phyloP scores from a whole-genome alignment of 768 basidiomycete genomes.

The Xerocomellus dryophilus region DNA sequence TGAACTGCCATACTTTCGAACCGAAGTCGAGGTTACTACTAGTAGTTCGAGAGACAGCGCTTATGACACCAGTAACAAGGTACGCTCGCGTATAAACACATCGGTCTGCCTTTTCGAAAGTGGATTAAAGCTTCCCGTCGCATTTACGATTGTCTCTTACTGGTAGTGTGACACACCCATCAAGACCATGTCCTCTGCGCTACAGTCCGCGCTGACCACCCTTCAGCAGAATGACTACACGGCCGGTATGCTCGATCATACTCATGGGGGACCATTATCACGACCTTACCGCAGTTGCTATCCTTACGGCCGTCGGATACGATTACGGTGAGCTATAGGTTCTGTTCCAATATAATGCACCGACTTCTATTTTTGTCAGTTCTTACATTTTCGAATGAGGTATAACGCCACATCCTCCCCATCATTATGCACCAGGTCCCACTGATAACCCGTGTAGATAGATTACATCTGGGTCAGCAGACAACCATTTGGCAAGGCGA shows the following conservation, averaged over 20 bases:
- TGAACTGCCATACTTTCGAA: too few species aligned
- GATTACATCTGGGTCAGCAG: constrained; percentile 1
- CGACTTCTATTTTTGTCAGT: not conserved
- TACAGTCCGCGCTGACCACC: not conserved
- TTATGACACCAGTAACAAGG: too few species aligned
- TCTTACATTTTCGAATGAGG: not conserved
- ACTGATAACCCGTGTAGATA: not conserved
- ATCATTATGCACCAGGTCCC: not conserved
- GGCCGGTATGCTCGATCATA: not conserved
- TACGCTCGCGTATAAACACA: too few species aligned
- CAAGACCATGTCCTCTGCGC: not conserved
- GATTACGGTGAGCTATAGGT: not conserved
- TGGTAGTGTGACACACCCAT: too few species aligned
- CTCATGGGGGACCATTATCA: not conserved
- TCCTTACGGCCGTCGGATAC: not conserved
- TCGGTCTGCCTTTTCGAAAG: too few species aligned
- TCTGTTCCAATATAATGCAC: not conserved
- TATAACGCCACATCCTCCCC: not conserved
- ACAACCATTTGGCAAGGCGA: too few species aligned
- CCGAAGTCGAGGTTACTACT: too few species aligned
- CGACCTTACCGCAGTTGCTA: not conserved
- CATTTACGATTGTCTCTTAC: too few species aligned
- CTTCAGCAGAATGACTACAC: not conserved
- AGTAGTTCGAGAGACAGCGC: too few species aligned
- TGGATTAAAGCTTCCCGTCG: too few species aligned